Base-by-base conservation (phyloP, 2,329 filamentous ascomycete species). In the Huntiella bhutanensis region DNA sequence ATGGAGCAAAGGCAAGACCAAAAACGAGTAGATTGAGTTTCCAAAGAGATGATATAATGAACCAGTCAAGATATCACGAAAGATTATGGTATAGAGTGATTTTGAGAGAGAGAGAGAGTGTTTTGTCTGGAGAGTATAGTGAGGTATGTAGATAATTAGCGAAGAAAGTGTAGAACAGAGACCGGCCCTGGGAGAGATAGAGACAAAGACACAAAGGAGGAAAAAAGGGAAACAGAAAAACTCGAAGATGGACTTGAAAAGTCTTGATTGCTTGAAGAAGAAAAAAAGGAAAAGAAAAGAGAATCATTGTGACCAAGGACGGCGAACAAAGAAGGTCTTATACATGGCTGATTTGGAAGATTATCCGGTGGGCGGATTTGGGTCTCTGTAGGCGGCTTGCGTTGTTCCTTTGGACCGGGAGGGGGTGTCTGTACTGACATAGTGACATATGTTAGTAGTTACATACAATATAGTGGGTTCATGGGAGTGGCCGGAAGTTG, bases 211-310 rank as follows among this genome's bases (percentile, higher is more conserved):
- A 58, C 53, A 51, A 55, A 53, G 55, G 59, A 56, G 57, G 56
- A 53, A 8, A 28, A 28, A 54, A 55, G 61, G 57, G 60, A 57
- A 57, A 49, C 53, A 54, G 55, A 59, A 66, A 69, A 73, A 67
- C 62, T 63, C 68, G 66, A 62, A 61, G 67, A 63, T 62, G 64
- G 65, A 66, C 68, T 68, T 68, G 58, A 62, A 60, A 55, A 58
- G 64, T 69, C 69, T 62, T 67, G 58, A 65, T 76, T 81, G 81
- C 77, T 77, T 79, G 69, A 74, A 56, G 56, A 57, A 57, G 64
- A 63, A 61, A 65, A 65, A 59, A 56, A 55, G 65, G 60, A 49
- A 39, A 38, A 33, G 34, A 19, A 34, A 13, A 5, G 13, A 45
- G 17, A 5, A 37, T 3, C 5, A 39, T n/a, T 19, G 37, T 40